These are phyloP conservation scores for Cyberlindnera galapagoensis DNA, from an alignment of 805 yeast genomes.

Conservation along the genomic window DNA sequence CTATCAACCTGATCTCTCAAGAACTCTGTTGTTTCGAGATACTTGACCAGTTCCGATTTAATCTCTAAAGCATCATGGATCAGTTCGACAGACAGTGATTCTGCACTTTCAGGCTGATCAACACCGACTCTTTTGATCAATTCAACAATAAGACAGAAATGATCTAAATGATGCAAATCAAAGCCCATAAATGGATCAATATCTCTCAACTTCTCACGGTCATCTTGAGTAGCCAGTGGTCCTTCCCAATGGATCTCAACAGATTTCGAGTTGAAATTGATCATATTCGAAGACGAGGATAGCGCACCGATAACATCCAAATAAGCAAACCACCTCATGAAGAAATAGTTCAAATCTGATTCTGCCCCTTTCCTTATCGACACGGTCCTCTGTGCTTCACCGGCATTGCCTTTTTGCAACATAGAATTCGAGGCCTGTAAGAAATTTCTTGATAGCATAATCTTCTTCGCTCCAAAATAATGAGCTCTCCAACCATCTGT, in stretches of 20 bases:
- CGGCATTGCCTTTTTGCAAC: slow-evolving; percentile 1
- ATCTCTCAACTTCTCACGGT: slow-evolving; percentile 29
- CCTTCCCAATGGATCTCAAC: slow-evolving; percentile 18
- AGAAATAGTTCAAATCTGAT: slow-evolving; percentile 36
- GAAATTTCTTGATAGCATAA: slow-evolving; percentile 46
- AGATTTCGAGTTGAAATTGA: slow-evolving; percentile 26
- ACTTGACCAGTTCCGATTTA: slow-evolving; percentile 26
- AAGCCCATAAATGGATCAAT: slow-evolving; percentile 63
- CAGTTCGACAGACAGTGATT: slow-evolving; percentile 12
- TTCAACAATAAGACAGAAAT: slow-evolving; percentile 42
- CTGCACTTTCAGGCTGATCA: slow-evolving; percentile 20
- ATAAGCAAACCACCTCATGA: slow-evolving; percentile 64
- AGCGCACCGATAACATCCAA: slow-evolving; percentile 58
- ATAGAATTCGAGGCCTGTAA: slow-evolving; percentile 24
- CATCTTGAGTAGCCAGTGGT: slow-evolving; percentile 8
- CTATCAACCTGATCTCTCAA: slow-evolving; percentile 24
- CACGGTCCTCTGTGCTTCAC: slow-evolving; percentile 8
- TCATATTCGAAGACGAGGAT: slow-evolving; percentile 38
- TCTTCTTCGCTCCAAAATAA: slow-evolving; percentile 60
- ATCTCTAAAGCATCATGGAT: slow-evolving; percentile 33
- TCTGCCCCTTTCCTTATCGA: slow-evolving; percentile 9
- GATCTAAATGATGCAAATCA: slow-evolving; percentile 54
- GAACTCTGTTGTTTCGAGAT: slow-evolving; percentile 18
- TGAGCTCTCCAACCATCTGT: slow-evolving; percentile 55
- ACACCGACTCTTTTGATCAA: no score